Conservation (phyloP, 345 rosid genomes). For the Arabidopsis thaliana region TAIR10.1 NC_003070.9:4592501-4593000, state of each 20-base stretch:
- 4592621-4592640: conserved; percentile 28
- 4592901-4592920: conserved; percentile 67
- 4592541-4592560: conserved; percentile 35
- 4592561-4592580: conserved; percentile 40
- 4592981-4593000: conserved; percentile 23
- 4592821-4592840: conserved; percentile 60
- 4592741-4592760: neutral
- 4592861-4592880: conserved; percentile 76
- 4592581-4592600: conserved; percentile 26
- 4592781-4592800: neutral
- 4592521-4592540: conserved; percentile 41
- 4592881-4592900: conserved; percentile 90
- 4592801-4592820: conserved; percentile 35
- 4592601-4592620: conserved; percentile 13
- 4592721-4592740: conserved; percentile 35
- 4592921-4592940: conserved; percentile 54
- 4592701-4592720: conserved; percentile 19
- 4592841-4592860: conserved; percentile 55
- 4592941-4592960: conserved; percentile 69
- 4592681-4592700: neutral
- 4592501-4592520: conserved; percentile 44
- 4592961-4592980: conserved; percentile 32
- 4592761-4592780: conserved; percentile 24
- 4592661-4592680: conserved; percentile 29
- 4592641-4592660: conserved; percentile 36